Evolutionary conservation across 1,284 basidiomycete species (phyloP), one percentile per base, ranked within the genome.

Genomic region (Moniliella sp.): DNA sequence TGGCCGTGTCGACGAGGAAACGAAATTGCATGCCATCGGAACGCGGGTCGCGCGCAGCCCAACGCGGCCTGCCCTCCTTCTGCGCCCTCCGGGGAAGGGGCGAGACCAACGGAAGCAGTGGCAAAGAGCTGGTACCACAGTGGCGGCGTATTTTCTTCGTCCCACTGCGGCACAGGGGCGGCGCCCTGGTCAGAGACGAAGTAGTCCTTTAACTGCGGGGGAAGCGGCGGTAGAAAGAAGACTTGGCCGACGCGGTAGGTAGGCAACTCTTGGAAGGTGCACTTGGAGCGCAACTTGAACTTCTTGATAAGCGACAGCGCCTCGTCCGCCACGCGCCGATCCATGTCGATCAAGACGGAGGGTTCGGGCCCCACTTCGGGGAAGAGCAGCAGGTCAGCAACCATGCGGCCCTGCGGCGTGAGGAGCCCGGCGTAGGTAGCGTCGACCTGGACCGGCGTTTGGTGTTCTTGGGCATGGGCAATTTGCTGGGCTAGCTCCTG

Each of bases 361-460:
- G 61, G 15, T n/a, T 25, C 27, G 21, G 26, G 19, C 15, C 0
- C 28, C 25, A 3, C 9, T 61, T 63, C 41, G 15, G 75, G 74
- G 58, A 83, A 79, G 35, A 88, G 66, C 61, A 94, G 83, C 25
- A 76, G 66, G 58, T 93, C 83, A 51, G 84, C 75, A 19, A 93
- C 66, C 17, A 93, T 74, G 50, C 86, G 72, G 26, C 91, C 91
- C 78, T 91, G 57, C 5, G 15, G 7, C 4, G n/a, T 4, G 8
- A 25, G 4, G 4, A 30, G 23, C 5, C 12, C 17, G 25, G 30
- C 74, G 56, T 76, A 93, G 41, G 73, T 67, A 3, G 75, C 74
- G 23, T 67, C 65, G 33, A 61, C 64, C 13, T 31, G 19, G 33
- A 3, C 60, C 11, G 28, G 16, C 11, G 13, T 18, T 11, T 3